Evolutionary conservation across 2,329 filamentous ascomycete genomes (phyloP), one percentile per base, ranked within the genome.

Genomic region (Lachnellula cervina): DNA sequence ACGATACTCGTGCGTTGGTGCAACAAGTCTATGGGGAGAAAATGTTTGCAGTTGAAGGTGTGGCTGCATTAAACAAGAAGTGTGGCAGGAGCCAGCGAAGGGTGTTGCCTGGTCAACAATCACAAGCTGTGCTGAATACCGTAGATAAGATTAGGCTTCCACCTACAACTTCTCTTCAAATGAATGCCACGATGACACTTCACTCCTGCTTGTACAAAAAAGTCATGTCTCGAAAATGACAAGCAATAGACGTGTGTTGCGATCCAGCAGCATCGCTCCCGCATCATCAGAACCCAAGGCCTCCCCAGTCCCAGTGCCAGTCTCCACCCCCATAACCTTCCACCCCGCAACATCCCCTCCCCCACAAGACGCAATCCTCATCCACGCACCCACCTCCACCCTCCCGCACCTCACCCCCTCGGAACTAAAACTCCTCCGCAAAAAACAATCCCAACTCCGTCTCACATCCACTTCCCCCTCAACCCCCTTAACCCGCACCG

Each of bases 381-480:
- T 44, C 9, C 23, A 28, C 16, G 28, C 43, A 23, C 37, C 28
- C 17, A 34, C 34, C 13, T 32, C 28, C 28, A 56, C 51, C 13
- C 47, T 56, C 9, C 48, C 54, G 14, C 14, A 43, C 34, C 9
- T 56, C 5, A 43, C 35, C 3, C 4, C n/a, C 6, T 7, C 48
- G 16, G 52, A 59, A 21, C 54, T 54, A 13, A 49, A 34, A 21
- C 49, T 57, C 4, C 54, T 59, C 16, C 54, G 57, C 14, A 16
- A 53, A 32, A 59, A 59, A 42, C 51, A 57, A 32, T 5, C n/a
- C 19, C 42, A 51, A 32, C 49, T 56, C 14, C 16, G 13, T 5
- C 43, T 25, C 14, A 57, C 45, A 11, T 5, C 28, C 44, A 5
- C 6, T 16, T 8, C 52, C 52, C 23, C 45, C 50, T 19, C 16